Percentiles rank a stretch among this genome's conserved stretches.
These are phyloP conservation scores for Leccinum incarnatum DNA, from an alignment of 768 basidiomycete species.

Conservation along the genomic window DNA sequence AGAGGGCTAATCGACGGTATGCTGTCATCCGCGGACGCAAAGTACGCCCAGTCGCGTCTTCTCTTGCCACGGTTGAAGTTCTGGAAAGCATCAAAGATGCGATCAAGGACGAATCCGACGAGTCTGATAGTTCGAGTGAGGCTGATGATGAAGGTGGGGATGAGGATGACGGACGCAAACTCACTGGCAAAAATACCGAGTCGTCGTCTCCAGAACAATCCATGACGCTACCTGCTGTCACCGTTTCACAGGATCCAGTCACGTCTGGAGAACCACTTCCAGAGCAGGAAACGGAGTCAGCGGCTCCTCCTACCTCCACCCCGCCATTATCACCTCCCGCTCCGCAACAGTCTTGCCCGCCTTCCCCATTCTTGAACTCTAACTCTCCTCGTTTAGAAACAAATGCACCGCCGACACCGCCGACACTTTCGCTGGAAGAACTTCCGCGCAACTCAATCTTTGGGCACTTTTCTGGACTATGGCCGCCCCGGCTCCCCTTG, in stretches of 20 bases:
- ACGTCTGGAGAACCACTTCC: constrained; percentile 2
- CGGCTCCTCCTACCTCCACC: constrained; percentile 17
- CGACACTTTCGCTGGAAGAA: constrained; percentile 52
- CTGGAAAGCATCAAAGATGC: constrained; percentile 90
- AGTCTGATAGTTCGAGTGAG: constrained; percentile 62
- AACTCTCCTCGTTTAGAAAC: constrained; percentile 35
- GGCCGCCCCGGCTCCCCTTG: constrained; percentile 57
- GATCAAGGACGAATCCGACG: constrained; percentile 81
- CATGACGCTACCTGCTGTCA: constrained; percentile 24
- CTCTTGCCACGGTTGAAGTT: constrained; percentile 84
- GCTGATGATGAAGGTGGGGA: constrained; percentile 70
- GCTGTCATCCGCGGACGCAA: constrained; percentile 83
- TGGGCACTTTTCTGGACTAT: constrained; percentile 68
- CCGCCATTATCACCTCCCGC: constrained; percentile 28
- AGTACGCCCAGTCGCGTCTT: constrained; percentile 86
- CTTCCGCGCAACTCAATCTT: constrained; percentile 65
- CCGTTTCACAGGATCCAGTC: constrained; percentile 8
- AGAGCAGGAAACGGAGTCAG: constrained; percentile 31
- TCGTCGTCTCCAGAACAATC: constrained; percentile 36
- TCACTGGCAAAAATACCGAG: constrained; percentile 25
- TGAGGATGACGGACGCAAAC: constrained; percentile 44
- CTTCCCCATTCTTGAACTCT: constrained; percentile 54
- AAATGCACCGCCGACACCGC: constrained; percentile 44
- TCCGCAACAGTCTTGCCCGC: constrained; percentile 37
- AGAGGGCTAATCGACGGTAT: constrained; percentile 74